Percentiles rank a stretch among this genome's conserved stretches.
These are phyloP conservation scores for Neolecta irregularis DNA, from an alignment of 1,139 yeast species.

Conservation along the genomic window DNA sequence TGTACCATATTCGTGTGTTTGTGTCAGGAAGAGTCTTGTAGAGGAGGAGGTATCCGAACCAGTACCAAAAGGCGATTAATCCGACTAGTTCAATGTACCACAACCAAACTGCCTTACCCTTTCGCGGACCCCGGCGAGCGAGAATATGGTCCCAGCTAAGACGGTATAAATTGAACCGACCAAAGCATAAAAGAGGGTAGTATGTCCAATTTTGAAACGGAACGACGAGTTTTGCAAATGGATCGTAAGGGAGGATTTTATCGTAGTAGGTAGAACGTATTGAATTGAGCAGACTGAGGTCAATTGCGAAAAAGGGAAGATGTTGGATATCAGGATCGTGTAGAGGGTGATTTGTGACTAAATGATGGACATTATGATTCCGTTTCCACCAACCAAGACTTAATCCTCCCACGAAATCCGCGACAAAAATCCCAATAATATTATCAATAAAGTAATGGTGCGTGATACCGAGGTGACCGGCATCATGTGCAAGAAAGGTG, in stretches of 20 bases:
- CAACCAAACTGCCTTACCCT: slow-evolving; percentile 76
- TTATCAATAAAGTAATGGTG: slow-evolving; percentile 72
- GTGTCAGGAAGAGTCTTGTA: slow-evolving; percentile 37
- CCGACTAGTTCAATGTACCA: slow-evolving; percentile 66
- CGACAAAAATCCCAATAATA: slow-evolving; percentile 53
- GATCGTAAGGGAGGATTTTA: slow-evolving; percentile 48
- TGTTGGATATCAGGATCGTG: slow-evolving; percentile 94
- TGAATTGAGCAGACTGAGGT: slow-evolving; percentile 48
- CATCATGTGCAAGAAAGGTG: slow-evolving; percentile 78
- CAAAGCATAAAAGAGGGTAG: slow-evolving; percentile 67
- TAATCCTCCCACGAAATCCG: slow-evolving; percentile 73
- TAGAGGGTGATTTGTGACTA: slow-evolving; percentile 76
- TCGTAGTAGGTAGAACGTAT: slow-evolving; percentile 73
- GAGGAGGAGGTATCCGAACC: slow-evolving; percentile 61
- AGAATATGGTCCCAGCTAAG: slow-evolving; percentile 66
- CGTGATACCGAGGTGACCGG: slow-evolving; percentile 72
- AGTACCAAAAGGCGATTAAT: slow-evolving; percentile 48
- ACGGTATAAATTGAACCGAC: slow-evolving; percentile 70
- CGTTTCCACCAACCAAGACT: slow-evolving; percentile 93
- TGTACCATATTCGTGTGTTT: slow-evolving; percentile 38
- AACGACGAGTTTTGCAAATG: slow-evolving; percentile 40
- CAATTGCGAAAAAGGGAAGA: slow-evolving; percentile 78
- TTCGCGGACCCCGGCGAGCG: slow-evolving; percentile 58
- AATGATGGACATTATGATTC: slow-evolving; percentile 80
- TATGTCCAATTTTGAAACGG: slow-evolving; percentile 56